Evolutionary conservation across 805 yeast genomes (phyloP), one percentile per base, ranked within the genome.

Genomic region (Blastobotrys americana): DNA sequence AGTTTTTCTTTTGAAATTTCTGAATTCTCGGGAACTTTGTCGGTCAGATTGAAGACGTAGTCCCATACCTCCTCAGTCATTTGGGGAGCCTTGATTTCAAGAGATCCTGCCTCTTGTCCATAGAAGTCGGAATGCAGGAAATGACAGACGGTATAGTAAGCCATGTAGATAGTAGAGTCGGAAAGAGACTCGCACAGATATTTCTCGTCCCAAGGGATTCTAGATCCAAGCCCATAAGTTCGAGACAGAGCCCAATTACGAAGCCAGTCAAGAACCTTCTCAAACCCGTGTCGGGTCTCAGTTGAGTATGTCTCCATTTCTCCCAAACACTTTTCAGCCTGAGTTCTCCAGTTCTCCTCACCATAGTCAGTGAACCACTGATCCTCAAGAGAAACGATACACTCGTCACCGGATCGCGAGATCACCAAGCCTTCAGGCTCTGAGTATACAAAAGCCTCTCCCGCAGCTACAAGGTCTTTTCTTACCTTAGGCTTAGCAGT

Each of bases 351-450:
- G 13, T 68, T 55, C 55, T 78, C 86, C 75, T 93, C 98, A 74
- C 98, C 98, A 60, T 93, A 93, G 65, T 93, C 97, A 57, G 86
- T 76, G 67, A 79, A 93, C 98, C 98, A 93, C 73, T 93, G 98
- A 68, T 93, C 97, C 69, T 94, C 97, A 42, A 93, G 76, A 4
- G 97, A 87, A 34, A 93, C 98, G 57, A 90, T 80, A 75, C 98
- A 93, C 48, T 81, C 87, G 64, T 93, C 98, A 55, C 97, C 97
- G 36, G 96, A 86, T 70, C 98, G 84, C 13, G 97, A 90, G 39
- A 86, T 76, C 39, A 93, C 96, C 36, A 71, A 70, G 36, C 82
- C 77, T 69, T 93, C 98, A 37, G 98, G 98, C 72, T 93, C 98
- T 57, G 82, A 82, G 74, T 93, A 93, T 41, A 81, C 82, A 57